Conservation (phyloP, 192 early-diverging fungal species). For the Linnemannia schmuckeri region DNA sequence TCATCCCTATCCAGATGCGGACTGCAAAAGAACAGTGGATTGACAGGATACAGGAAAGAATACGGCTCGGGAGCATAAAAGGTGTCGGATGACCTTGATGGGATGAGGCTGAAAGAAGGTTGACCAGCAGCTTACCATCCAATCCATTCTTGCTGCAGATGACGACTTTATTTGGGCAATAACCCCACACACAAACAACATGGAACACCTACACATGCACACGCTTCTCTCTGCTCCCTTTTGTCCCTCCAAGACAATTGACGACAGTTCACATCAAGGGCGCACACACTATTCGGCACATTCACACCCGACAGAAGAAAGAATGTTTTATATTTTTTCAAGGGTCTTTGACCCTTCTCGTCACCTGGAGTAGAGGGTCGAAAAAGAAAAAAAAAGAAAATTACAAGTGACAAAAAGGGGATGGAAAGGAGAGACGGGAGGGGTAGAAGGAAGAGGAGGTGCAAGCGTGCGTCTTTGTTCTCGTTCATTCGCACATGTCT, state of each 20-base stretch:
- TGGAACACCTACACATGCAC: background rate
- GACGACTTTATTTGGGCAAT: slow-evolving; percentile 3
- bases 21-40: background rate
- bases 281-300: background rate
- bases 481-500: slow-evolving; percentile 7
- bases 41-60: background rate
- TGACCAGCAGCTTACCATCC: background rate
- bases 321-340: slow-evolving; percentile 2
- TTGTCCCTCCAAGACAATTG: background rate
- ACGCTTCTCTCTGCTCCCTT: background rate
- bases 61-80: background rate
- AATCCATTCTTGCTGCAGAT: background rate
- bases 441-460: background rate
- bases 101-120: background rate
- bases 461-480: slow-evolving; percentile 1
- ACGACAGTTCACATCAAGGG: slow-evolving; percentile 7
- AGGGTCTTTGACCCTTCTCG: background rate
- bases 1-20: background rate
- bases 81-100: background rate
- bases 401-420: background rate
- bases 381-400: background rate
- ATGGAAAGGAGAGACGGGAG: background rate
- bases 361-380: background rate
- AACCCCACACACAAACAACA: slow-evolving; percentile 6
- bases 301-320: background rate